A percentile compares a stretch with the other conserved stretches of the same genome.
Evolutionary conservation across 345 rosid species (phyloP).

Genomic region (Eutrema yunnanense): DNA sequence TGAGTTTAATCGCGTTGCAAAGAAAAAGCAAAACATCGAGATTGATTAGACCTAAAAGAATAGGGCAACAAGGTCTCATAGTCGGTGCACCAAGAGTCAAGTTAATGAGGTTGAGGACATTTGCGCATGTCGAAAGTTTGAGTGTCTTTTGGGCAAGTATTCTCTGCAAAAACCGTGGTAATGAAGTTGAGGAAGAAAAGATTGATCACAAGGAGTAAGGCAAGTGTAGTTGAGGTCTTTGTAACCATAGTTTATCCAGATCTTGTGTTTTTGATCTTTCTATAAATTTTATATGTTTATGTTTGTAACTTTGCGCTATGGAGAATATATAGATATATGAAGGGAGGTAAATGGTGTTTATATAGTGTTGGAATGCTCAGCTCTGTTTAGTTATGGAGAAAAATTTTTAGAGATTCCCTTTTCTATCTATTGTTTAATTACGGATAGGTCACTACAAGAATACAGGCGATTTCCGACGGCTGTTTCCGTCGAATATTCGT

Average conservation of each 20-base stretch:
- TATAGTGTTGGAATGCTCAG: neutral
- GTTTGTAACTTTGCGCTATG: conserved; percentile 1
- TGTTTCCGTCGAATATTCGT: no score
- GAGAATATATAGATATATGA: neutral
- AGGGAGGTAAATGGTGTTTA: neutral
- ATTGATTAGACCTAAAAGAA: conserved; percentile 21
- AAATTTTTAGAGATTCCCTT: no score
- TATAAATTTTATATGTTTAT: neutral
- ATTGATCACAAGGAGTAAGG: conserved; percentile 28
- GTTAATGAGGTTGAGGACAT: conserved; percentile 24
- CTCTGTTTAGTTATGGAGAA: no score
- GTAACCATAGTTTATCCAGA: conserved; percentile 23
- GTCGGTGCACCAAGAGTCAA: conserved; percentile 27
- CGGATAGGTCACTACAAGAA: no score
- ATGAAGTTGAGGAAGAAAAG: conserved; percentile 30
- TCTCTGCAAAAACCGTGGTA: neutral
- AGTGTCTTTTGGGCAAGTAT: conserved; percentile 25
- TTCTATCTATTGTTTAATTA: no score
- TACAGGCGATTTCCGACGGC: no score
- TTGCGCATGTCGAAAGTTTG: conserved; percentile 22
- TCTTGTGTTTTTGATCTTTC: neutral
- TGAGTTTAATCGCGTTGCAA: conserved; percentile 23
- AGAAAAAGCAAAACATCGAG: conserved; percentile 22
- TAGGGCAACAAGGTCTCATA: conserved; percentile 27
- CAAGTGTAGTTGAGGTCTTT: conserved; percentile 14